A percentile compares a stretch with the other conserved stretches of the same genome.
Conservation (phyloP, 495 filamentous ascomycete species). For the Aspergillus carlsbadensis region DNA sequence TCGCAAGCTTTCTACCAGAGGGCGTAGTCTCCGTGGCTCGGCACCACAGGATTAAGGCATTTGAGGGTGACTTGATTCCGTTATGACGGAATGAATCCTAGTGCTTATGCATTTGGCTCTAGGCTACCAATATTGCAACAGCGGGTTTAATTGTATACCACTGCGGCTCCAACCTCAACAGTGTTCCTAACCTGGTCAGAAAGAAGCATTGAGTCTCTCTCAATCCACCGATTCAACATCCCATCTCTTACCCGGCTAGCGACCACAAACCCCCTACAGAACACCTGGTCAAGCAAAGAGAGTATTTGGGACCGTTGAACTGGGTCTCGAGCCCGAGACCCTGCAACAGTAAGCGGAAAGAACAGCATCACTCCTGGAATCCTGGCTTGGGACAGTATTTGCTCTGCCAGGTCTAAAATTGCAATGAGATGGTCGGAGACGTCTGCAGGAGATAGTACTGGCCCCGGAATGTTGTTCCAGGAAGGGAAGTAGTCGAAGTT, state of each 20-base stretch:
- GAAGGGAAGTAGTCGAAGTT: slow-evolving; percentile 9
- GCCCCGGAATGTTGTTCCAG: slow-evolving; percentile 4
- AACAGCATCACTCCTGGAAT: neutral
- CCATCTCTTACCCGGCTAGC: neutral
- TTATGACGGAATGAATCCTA: too few relatives aligned
- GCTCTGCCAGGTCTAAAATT: neutral
- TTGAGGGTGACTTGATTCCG: too few relatives aligned
- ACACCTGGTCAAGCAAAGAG: neutral
- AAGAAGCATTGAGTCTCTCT: too few relatives aligned
- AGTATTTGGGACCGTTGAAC: neutral
- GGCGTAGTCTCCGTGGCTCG: too few relatives aligned
- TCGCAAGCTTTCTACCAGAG: too few relatives aligned
- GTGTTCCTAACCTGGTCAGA: too few relatives aligned
- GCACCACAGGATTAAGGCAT: too few relatives aligned
- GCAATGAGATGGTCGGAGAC: neutral
- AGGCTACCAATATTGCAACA: too few relatives aligned
- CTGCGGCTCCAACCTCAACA: too few relatives aligned
- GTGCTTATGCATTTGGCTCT: too few relatives aligned
- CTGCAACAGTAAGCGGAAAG: slow-evolving; percentile 2
- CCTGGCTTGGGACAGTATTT: neutral
- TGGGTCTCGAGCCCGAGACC: neutral
- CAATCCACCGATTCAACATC: too few relatives aligned
- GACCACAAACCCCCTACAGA: neutral
- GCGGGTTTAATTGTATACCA: too few relatives aligned
- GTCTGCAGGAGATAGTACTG: neutral